These are phyloP conservation scores for Hygrocybe punicea DNA, from an alignment of 768 basidiomycete genomes.

Conservation along the genomic window DNA sequence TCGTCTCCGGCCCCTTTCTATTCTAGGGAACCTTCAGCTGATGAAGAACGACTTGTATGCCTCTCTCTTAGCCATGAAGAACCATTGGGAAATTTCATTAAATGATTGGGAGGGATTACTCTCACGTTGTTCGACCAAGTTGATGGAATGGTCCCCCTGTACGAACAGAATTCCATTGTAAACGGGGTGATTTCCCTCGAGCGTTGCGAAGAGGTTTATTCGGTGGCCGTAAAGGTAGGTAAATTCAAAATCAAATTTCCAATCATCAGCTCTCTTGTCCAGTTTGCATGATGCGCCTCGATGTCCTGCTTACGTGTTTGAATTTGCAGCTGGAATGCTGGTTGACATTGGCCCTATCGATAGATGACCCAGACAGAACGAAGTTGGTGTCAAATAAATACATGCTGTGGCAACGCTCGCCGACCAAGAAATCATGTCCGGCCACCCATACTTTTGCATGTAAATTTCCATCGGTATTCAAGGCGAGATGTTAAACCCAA, in stretches of 20 bases:
- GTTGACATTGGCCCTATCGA: slow-evolving; percentile 39
- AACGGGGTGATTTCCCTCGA: slow-evolving; percentile 46
- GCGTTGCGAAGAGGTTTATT: slow-evolving; percentile 34
- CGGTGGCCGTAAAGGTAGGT: slow-evolving; percentile 46
- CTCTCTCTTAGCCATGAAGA: slow-evolving; percentile 17
- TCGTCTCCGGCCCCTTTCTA: slow-evolving; percentile 56
- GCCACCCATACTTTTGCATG: slow-evolving; percentile 40
- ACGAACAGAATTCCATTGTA: slow-evolving; percentile 44
- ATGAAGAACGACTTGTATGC: slow-evolving; percentile 50
- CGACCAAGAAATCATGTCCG: slow-evolving; percentile 26
- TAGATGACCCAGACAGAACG: slow-evolving; percentile 35
- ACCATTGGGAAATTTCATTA: slow-evolving; percentile 42
- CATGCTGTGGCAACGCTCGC: slow-evolving; percentile 33
- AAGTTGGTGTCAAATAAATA: slow-evolving; percentile 32
- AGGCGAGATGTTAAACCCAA: slow-evolving; percentile 29
- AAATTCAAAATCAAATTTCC: no score
- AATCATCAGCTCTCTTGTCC: not conserved
- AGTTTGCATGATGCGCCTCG: no score
- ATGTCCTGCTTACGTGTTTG: no score
- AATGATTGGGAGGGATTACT: slow-evolving; percentile 37
- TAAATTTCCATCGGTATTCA: slow-evolving; percentile 46
- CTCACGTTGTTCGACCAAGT: slow-evolving; percentile 47
- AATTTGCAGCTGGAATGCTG: slow-evolving; percentile 41
- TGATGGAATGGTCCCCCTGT: slow-evolving; percentile 37
- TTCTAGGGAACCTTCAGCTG: slow-evolving; percentile 49